These are phyloP conservation scores for Cyphellophora attinorum DNA, from an alignment of 2,329 filamentous ascomycete species.

Conservation along the genomic window DNA sequence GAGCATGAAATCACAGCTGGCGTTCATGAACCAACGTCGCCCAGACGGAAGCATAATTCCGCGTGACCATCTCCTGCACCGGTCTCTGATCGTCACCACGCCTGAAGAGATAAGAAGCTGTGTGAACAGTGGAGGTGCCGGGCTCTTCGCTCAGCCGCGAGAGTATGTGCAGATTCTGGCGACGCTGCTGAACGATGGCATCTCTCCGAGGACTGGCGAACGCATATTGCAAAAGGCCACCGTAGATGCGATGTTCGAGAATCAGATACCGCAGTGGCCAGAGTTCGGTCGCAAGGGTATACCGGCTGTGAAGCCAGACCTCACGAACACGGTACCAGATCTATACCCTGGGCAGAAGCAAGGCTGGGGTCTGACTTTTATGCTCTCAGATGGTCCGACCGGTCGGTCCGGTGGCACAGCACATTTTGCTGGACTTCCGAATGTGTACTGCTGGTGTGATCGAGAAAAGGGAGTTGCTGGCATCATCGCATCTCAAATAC, in stretches of 20 bases:
- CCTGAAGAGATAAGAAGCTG: constrained; percentile 33
- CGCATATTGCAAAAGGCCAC: constrained; percentile 49
- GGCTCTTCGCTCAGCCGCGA: constrained; percentile 48
- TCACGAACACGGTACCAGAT: constrained; percentile 41
- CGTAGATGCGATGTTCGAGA: constrained; percentile 55
- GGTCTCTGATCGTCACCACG: constrained; percentile 33
- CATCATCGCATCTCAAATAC: constrained; percentile 15
- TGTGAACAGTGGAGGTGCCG: constrained; percentile 53
- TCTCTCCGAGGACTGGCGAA: constrained; percentile 44
- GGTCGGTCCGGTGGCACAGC: constrained; percentile 42
- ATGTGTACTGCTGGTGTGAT: constrained; percentile 55
- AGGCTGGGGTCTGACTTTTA: constrained; percentile 55
- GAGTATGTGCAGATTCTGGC: constrained; percentile 54
- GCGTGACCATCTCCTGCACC: constrained; percentile 42
- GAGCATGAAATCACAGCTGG: constrained; percentile 46
- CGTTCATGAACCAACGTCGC: constrained; percentile 46
- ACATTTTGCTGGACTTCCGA: constrained; percentile 51
- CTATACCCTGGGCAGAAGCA: constrained; percentile 47
- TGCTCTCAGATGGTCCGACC: constrained; percentile 43
- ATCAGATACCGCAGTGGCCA: constrained; percentile 49
- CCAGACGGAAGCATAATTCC: constrained; percentile 30
- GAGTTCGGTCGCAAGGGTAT: constrained; percentile 40
- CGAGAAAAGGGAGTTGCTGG: constrained; percentile 34
- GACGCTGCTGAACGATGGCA: constrained; percentile 55
- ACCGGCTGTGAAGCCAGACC: constrained; percentile 37